These are phyloP conservation scores for Musa troglodytarum DNA, from an alignment of 176 grass and related monocot species.

Conservation along the genomic window DNA sequence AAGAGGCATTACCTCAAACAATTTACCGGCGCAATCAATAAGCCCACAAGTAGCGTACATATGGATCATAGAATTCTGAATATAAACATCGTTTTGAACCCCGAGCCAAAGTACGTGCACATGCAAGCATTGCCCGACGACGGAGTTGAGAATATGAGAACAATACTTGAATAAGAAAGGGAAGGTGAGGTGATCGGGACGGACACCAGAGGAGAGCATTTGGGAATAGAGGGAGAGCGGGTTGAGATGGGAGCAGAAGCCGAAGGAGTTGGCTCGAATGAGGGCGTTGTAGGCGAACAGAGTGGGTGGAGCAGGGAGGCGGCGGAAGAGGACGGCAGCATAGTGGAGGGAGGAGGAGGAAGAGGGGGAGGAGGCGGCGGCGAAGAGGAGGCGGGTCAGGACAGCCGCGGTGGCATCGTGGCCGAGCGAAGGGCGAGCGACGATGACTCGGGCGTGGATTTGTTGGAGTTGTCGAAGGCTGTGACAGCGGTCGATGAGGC, in stretches of 20 bases:
- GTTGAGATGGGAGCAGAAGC: background rate
- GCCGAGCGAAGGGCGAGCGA: background rate
- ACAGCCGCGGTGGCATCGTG: background rate
- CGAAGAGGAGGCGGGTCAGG: conserved; percentile 6
- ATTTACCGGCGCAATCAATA: background rate
- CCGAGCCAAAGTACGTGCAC: background rate
- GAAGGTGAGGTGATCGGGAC: conserved; percentile 20
- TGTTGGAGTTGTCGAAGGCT: conserved; percentile 2
- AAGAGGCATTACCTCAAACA: conserved; percentile 6
- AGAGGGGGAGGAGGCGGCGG: background rate
- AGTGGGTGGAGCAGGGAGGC: background rate
- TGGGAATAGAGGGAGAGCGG: conserved; percentile 3
- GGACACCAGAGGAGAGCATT: background rate
- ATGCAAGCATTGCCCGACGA: background rate
- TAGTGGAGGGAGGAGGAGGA: background rate
- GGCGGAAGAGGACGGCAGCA: conserved; percentile 1
- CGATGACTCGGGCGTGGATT: conserved; percentile 13
- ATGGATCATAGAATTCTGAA: background rate
- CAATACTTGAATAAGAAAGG: conserved; percentile 16
- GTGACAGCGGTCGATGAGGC: background rate
- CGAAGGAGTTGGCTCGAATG: conserved; percentile 5
- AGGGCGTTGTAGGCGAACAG: conserved; percentile 14
- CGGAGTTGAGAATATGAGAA: background rate
- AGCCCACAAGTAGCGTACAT: background rate
- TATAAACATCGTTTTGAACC: background rate